These are phyloP conservation scores for Linum lewisii DNA, from an alignment of 345 rosid species.

Conservation along the genomic window DNA sequence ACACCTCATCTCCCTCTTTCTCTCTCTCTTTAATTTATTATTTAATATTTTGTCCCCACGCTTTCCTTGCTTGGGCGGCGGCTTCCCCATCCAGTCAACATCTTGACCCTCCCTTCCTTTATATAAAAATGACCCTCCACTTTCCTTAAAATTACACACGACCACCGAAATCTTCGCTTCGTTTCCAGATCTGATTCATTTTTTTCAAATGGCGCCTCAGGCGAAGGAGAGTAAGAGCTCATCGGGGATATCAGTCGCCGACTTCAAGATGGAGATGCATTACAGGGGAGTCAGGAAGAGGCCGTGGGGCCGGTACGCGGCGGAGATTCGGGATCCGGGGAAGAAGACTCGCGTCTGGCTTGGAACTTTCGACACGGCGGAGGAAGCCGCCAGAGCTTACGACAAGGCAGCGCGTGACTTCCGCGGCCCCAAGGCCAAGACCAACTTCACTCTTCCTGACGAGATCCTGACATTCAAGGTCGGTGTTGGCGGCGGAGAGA, in stretches of 20 bases:
- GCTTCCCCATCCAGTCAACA: conserved; percentile 15
- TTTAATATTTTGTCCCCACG: background rate
- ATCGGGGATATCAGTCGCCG: too few species aligned
- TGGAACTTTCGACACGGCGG: background rate
- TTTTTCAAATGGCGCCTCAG: conserved; percentile 27
- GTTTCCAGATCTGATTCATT: background rate
- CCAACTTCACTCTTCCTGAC: background rate
- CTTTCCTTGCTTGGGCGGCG: conserved; percentile 30
- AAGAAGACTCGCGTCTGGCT: background rate
- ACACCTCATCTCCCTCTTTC: conserved; percentile 24
- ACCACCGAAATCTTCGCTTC: background rate
- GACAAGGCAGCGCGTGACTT: background rate
- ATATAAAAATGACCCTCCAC: background rate
- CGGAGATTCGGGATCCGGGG: background rate
- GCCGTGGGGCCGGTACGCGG: background rate
- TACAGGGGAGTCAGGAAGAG: background rate
- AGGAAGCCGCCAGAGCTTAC: background rate
- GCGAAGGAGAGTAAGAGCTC: background rate
- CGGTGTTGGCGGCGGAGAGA: background rate
- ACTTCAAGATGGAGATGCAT: background rate
- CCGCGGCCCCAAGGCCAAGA: background rate
- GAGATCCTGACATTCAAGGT: background rate
- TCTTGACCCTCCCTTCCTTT: background rate
- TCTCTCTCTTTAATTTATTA: conserved; percentile 1
- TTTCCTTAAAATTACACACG: background rate